Percentiles rank a stretch among this genome's conserved stretches.
phyloP scores from a whole-genome alignment of 306 rosid genomes.

The Inga laurina region DNA sequence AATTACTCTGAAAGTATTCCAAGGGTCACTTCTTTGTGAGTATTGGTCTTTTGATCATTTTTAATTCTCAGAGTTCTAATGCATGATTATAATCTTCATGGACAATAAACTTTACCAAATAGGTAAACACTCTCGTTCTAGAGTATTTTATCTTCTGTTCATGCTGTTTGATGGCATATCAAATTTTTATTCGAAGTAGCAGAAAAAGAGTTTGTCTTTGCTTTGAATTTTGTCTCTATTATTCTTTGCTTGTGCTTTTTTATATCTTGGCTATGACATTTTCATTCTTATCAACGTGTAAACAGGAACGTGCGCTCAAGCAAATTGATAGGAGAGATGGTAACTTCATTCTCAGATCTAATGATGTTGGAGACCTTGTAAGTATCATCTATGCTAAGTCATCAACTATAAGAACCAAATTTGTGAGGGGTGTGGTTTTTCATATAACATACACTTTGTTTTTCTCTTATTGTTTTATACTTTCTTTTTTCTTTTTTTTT shows the following conservation, averaged over 20 bases:
- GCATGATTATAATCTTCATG: background rate
- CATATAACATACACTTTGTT: no score
- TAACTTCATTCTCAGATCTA: background rate
- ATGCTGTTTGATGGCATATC: no score
- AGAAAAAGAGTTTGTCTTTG: no score
- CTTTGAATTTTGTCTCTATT: background rate
- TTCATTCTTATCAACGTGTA: background rate
- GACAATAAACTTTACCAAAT: background rate
- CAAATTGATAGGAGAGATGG: background rate
- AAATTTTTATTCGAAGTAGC: no score
- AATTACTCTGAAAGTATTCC: background rate
- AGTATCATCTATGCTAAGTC: background rate
- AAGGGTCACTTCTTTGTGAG: background rate
- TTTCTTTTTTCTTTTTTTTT: no score
- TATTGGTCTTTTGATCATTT: background rate
- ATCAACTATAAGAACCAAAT: no score
- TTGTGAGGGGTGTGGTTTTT: no score
- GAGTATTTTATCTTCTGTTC: no score
- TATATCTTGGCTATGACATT: no score
- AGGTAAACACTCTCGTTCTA: no score
- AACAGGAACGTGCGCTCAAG: conserved; percentile 3
- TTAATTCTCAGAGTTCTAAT: background rate
- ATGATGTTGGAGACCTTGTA: conserved; percentile 7
- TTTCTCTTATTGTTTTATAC: no score
- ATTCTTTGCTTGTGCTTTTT: background rate